Base-by-base conservation (phyloP, 129 eudicot species). In the Escallonia herrerae region DNA sequence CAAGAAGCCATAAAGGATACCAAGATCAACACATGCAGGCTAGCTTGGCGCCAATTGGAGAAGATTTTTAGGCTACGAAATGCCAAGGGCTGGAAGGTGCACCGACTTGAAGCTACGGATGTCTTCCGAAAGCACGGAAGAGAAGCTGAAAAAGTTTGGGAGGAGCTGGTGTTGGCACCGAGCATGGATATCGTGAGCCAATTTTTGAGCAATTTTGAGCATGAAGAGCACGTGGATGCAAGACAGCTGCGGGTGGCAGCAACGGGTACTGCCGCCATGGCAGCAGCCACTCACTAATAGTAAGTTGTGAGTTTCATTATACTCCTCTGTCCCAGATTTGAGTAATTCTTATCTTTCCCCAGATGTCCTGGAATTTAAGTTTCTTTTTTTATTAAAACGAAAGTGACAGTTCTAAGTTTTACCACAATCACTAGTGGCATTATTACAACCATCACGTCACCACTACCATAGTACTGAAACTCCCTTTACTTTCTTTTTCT, bases 41-140 rank as follows among this genome's bases (percentile, higher is more conserved):
- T 93, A 5, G 91, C 87, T 5, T 40, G 77, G 15, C 64, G 78
- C 5, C 99, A 93, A 60, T 39, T 81, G 2, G 84, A 74, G 40
- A 93, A 93, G 58, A 89, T 93, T 33, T 67, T 67, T 5, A 78
- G 95, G 50, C 49, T 93, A 11, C 74, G 63, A 45, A 77, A 79
- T 15, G 54, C 13, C 5, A 86, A 79, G 49, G 81, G 89, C 12
- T 93, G 99, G 99, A 75, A 77, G 37, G 46, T 93, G 9, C 95
- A 80, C 56, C 79, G 99, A 65, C 65, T 93, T 3, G 95, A 89
- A 5, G 99, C 96, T 5, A 89, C 99, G 5, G 52, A 79, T 0
- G 95, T 84, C 57, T 86, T 93, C 45, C 54, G 58, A 60, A 81
- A 74, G 43, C 64, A 47, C 8, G 83, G 78, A 1, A 66, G 70